Evolutionary conservation across 2,329 filamentous ascomycete genomes (phyloP), one percentile per base, ranked within the genome.

Genomic region (Colletotrichum siamense): DNA sequence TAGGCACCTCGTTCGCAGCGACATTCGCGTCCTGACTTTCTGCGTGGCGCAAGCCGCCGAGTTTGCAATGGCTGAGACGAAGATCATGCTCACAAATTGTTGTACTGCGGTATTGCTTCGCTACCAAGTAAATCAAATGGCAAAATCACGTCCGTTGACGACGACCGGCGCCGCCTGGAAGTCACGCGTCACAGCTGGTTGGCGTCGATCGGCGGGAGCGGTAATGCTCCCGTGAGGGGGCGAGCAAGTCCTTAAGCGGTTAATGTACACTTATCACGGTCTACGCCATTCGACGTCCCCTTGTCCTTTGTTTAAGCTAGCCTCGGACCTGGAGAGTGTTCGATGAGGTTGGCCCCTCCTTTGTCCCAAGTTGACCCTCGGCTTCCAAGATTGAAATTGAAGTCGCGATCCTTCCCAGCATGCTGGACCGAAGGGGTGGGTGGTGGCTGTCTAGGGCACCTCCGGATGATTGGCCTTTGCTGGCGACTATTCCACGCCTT

Each of bases 401-500:
- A 26, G 10, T 62, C 61, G 39, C 62, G 52, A 55, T 63, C 55
- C 61, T 71, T 72, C 66, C 69, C 69, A 57, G 28, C 69, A 73
- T 34, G 39, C 66, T 63, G 28, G 63, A 65, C 66, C 63, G 69
- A 73, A 30, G 63, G 52, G 26, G 63, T 44, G 73, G 73, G 39
- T 55, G 44, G 30, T 22, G 16, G 15, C 16, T 34, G 59, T 69
- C 71, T 63, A n/a, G 71, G 44, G 30, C 26, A 3, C 16, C 24
- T n/a, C 59, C 63, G 52, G 73, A 28, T 75, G 55, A 73, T 69
- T 73, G 70, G 69, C 55, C 63, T 30, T 67, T 49, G 73, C 49
- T 63, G 39, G 62, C 36, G 15, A 61, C 32, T 39, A 34, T 73
- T 67, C 68, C 72, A 72, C 22, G 62, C 30, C 62, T 63, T 75